These are phyloP conservation scores for Dicorynia guianensis DNA, from an alignment of 306 rosid species.

Conservation along the genomic window DNA sequence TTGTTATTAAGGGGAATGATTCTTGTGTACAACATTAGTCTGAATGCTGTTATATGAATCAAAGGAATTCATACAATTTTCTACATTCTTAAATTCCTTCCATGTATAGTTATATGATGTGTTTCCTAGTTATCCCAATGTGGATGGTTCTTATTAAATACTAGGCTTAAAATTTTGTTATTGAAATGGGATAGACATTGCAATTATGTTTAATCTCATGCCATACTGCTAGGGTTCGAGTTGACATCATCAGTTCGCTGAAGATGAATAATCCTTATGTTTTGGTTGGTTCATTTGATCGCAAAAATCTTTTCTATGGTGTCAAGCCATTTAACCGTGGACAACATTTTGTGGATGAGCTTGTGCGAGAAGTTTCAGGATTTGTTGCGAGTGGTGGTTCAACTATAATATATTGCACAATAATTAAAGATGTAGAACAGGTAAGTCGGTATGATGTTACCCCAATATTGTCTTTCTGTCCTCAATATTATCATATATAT, in stretches of 20 bases:
- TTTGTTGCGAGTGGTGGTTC: slow-evolving; percentile 68
- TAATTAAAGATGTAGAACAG: slow-evolving; percentile 89
- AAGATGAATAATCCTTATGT: slow-evolving; percentile 74
- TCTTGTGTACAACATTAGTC: neutral
- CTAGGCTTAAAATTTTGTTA: slow-evolving; percentile 15
- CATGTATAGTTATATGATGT: slow-evolving; percentile 29
- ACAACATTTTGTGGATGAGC: slow-evolving; percentile 65
- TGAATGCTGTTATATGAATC: neutral
- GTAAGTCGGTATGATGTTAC: slow-evolving; percentile 48
- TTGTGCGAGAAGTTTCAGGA: slow-evolving; percentile 68
- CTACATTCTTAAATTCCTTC: slow-evolving; percentile 26
- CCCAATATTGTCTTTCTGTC: slow-evolving; percentile 19
- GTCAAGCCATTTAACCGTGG: slow-evolving; percentile 75
- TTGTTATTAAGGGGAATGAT: slow-evolving; percentile 8
- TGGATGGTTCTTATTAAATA: neutral
- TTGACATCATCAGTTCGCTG: slow-evolving; percentile 76
- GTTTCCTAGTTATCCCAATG: slow-evolving; percentile 15
- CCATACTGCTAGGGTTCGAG: slow-evolving; percentile 71
- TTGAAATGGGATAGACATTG: slow-evolving; percentile 19
- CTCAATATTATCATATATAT: too few species aligned
- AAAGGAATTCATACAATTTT: slow-evolving; percentile 5
- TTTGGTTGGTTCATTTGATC: slow-evolving; percentile 84
- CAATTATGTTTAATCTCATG: slow-evolving; percentile 30
- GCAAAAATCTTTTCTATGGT: slow-evolving; percentile 82
- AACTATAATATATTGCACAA: slow-evolving; percentile 87